A percentile compares a stretch with the other conserved stretches of the same genome.
These are phyloP conservation scores for Saccharomyces pastorianus DNA, from an alignment of 1,139 yeast species.

Conservation along the genomic window DNA sequence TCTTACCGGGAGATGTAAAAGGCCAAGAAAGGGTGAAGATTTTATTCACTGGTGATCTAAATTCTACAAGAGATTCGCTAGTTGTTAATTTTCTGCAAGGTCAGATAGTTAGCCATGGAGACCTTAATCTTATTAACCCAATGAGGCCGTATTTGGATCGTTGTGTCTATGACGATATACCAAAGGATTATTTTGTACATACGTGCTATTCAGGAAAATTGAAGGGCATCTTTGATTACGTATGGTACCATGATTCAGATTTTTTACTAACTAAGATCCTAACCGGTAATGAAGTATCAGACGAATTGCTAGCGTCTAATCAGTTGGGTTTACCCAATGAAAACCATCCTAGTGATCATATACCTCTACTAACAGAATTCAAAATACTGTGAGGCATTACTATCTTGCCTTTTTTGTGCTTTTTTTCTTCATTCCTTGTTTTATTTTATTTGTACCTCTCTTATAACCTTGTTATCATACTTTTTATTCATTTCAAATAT, in stretches of 20 bases:
- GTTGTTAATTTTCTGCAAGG: slow-evolving; percentile 41
- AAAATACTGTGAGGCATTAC: slow-evolving; percentile 35
- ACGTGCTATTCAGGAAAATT: slow-evolving; percentile 46
- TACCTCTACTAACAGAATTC: slow-evolving; percentile 71
- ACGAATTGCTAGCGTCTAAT: slow-evolving; percentile 45
- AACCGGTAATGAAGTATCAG: slow-evolving; percentile 63
- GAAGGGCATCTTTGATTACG: slow-evolving; percentile 48
- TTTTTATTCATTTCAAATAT: background rate
- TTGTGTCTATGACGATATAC: slow-evolving; percentile 33
- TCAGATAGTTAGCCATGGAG: slow-evolving; percentile 28
- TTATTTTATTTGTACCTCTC: background rate
- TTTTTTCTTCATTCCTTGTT: background rate
- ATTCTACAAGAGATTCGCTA: slow-evolving; percentile 43
- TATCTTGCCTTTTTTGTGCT: background rate
- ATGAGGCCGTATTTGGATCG: slow-evolving; percentile 29
- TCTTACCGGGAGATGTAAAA: slow-evolving; percentile 26
- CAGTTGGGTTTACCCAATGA: slow-evolving; percentile 85
- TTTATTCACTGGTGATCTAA: slow-evolving; percentile 45
- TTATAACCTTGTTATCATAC: slow-evolving; percentile 6
- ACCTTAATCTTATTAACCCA: slow-evolving; percentile 32
- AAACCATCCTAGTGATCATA: slow-evolving; percentile 87
- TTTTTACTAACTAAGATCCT: slow-evolving; percentile 41
- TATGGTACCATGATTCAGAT: slow-evolving; percentile 43
- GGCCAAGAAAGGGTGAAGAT: slow-evolving; percentile 26
- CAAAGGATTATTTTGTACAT: slow-evolving; percentile 35